A percentile compares a stretch with the other conserved stretches of the same genome.
phyloP scores from a whole-genome alignment of 345 rosid species.

The Erodium maritimum region DNA sequence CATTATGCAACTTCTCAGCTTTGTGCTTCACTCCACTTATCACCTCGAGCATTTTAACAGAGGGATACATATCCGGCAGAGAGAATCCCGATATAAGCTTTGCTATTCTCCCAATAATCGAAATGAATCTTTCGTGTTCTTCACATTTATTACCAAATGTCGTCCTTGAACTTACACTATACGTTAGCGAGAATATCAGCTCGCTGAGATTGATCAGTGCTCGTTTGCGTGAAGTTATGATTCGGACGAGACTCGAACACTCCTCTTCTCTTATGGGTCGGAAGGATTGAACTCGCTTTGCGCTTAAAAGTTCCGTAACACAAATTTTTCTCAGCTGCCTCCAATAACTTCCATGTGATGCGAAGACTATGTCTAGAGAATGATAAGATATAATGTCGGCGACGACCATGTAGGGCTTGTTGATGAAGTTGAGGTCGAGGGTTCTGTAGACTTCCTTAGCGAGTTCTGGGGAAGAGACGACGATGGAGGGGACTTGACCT shows the following conservation, averaged over 20 bases:
- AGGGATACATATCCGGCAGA: background rate
- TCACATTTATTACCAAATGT: background rate
- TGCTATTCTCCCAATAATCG: background rate
- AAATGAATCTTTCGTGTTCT: constrained; percentile 4
- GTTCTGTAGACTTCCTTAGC: no score
- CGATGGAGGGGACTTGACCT: no score
- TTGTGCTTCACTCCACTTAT: background rate
- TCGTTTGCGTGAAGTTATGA: background rate
- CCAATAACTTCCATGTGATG: background rate
- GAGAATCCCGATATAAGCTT: background rate
- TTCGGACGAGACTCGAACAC: background rate
- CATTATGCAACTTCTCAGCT: constrained; percentile 2
- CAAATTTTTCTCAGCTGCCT: background rate
- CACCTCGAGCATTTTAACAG: background rate
- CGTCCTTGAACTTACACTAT: background rate
- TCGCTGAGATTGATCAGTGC: background rate
- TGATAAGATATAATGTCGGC: background rate
- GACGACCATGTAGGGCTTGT: background rate
- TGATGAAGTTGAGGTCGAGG: background rate
- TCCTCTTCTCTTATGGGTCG: background rate
- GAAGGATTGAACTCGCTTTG: background rate
- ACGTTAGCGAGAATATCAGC: background rate
- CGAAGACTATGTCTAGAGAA: background rate
- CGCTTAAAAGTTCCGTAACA: background rate
- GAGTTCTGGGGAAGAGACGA: no score